Evolutionary conservation across 1,284 basidiomycete species (phyloP), one percentile per base, ranked within the genome.

Genomic region (Cryptococcus sp.): DNA sequence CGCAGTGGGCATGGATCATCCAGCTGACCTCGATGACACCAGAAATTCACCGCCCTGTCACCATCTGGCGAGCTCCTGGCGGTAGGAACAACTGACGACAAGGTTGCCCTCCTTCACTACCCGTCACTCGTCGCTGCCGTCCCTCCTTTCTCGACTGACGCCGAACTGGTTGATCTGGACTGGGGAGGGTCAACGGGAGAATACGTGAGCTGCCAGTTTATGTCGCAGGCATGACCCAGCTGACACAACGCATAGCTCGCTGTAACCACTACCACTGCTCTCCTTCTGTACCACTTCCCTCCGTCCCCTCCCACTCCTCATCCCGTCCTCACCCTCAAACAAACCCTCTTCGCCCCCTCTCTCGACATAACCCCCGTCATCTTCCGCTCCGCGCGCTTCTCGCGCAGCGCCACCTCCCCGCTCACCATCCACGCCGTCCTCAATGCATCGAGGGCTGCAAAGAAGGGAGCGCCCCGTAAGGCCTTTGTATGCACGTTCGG

Each of bases 341-440:
- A 70, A 51, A 68, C 71, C 18, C 70, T 76, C 18, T 67, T 63
- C 42, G 62, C 70, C 4, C 75, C 67, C 50, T 69, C 61, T 23
- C 42, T 73, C 13, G 76, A 76, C 42, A 66, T 66, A 35, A 50
- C 62, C 12, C 61, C 68, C 3, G 68, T 85, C 52, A 83, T 83
- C 2, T 94, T 92, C 77, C 85, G 92, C 20, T 84, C 86, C 13
- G 87, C 82, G 24, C 84, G 88, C 61, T 86, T 83, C 68, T 86
- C 90, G 57, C 87, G 85, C 11, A 66, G 68, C 3, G 77, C 82
- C 61, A 74, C 75, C 40, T 50, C 60, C 13, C 46, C 61, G 9
- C 80, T 79, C 13, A 75, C 81, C 20, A 72, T 91, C 11, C 93
- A 88, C 74, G 85, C 89, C 1, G 82, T 87, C 8, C 78, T 90